Evolutionary conservation across 2,329 filamentous ascomycete species (phyloP), one percentile per base, ranked within the genome.

Genomic region (Colletotrichum endophyticum): DNA sequence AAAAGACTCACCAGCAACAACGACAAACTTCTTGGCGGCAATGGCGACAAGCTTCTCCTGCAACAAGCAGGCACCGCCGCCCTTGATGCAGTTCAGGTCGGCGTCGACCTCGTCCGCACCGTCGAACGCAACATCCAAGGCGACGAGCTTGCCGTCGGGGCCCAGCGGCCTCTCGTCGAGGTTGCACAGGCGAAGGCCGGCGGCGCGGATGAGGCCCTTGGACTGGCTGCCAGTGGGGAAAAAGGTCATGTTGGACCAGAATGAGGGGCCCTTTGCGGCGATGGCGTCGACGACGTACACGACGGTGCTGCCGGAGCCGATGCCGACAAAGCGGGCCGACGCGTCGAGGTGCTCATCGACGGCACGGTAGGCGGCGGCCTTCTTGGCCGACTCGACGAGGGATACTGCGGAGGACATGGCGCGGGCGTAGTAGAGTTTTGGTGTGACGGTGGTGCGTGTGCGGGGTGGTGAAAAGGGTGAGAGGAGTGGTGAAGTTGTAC

Each of bases 101-200:
- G 95, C 93, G 83, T 99, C 97, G 36, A 99, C 96, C 88, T 99
- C 97, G 84, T 99, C 97, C 6, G 97, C 97, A 70, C 97, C 97
- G 83, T 99, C 97, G 83, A 99, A 99, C 66, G 95, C 95, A 22
- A 99, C 94, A 81, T 99, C 96, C 32, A 99, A 90, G 62, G 86
- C 84, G n/a, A 88, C 84, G 39, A 87, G 86, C 74, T 80, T 81
- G 78, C 85, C 86, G 78, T 84, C 84, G 16, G 87, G 87, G 70
- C 89, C 89, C 56, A 89, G 83, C 1, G 94, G 94, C 19, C 98
- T 88, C 76, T 94, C 92, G 81, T 96, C 94, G 81, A 98, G 95
- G 79, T 93, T 92, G 71, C 96, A 92, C 15, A 97, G 92, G 28
- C 91, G 92, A 72, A 99, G 88, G 4, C 95, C 95, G 25, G 95